Evolutionary conservation across 164 flowering plant genomes (phyloP), one percentile per base, ranked within the genome.

Genomic region (Aristolochia fimbriata): DNA sequence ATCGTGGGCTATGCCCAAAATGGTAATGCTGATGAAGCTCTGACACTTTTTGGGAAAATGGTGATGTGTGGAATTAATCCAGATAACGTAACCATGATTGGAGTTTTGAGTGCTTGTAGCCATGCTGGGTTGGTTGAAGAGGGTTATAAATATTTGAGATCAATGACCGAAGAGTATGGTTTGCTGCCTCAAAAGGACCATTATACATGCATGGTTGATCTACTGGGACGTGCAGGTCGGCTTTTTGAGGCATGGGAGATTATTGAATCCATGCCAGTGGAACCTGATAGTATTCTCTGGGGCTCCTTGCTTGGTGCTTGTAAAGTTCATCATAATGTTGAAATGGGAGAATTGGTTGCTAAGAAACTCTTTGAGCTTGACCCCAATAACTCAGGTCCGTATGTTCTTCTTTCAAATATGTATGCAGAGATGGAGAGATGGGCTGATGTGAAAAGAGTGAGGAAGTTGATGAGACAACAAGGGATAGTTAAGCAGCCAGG

Each of bases 401-500:
- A 70, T 25, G 70, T 70, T 45, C 73, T 70, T 52, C 70, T 70
- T 46, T 70, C 73, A 10, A 70, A 70, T 47, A 70, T 70, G 53
- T 62, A 65, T 17, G 70, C 73, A 0, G 73, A 70, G 31, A 30
- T 52, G 54, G 67, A 67, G 43, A 62, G 59, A 45, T 70, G 70
- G 70, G 63, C 52, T 9, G 70, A 65, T 46, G 73, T 48, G 41
- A 51, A 10, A 52, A 62, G 51, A 58, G 56, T 66, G 27, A 52
- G 73, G 53, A 66, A 65, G 24, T 23, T 70, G 64, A 70, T 70
- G 73, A 66, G 59, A 27, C 55, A 47, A 41, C 54, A 66, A 55
- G 73, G 73, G 54, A 64, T 72, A 33, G 67, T 72, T 30, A 68
- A 69, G 73, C 76, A 73, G 68, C 76, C 76, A 7, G 76, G 76